Percentiles rank a stretch among this genome's conserved stretches.
These are phyloP conservation scores for Tylopilus sp. DNA, from an alignment of 768 basidiomycete genomes.

Conservation along the genomic window DNA sequence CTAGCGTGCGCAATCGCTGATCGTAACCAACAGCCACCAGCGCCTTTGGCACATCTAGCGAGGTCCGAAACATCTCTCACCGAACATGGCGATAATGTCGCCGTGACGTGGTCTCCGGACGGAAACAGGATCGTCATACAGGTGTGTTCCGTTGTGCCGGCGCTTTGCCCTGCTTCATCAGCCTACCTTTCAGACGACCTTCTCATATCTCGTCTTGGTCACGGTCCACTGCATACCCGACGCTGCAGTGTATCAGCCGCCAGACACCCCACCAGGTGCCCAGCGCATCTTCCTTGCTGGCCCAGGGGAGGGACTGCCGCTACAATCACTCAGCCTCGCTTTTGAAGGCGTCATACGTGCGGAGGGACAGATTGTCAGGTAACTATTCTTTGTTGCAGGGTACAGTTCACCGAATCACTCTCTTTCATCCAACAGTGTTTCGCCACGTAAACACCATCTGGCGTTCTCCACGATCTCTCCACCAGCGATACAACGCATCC, in stretches of 20 bases:
- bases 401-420: background rate
- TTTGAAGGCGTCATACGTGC: slow-evolving; percentile 82
- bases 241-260: slow-evolving; percentile 52
- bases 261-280: slow-evolving; percentile 44
- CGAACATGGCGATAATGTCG: slow-evolving; percentile 79
- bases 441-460: slow-evolving; percentile 66
- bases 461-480: slow-evolving; percentile 73
- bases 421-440: slow-evolving; percentile 48
- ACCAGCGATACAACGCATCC: slow-evolving; percentile 76
- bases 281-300: slow-evolving; percentile 73
- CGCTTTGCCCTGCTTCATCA: slow-evolving; percentile 1
- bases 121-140: slow-evolving; percentile 75
- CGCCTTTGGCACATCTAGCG: slow-evolving; percentile 66
- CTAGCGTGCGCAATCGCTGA: background rate
- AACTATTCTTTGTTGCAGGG: slow-evolving; percentile 2
- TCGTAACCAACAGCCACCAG: slow-evolving; percentile 52
- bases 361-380: slow-evolving; percentile 75
- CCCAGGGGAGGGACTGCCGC: slow-evolving; percentile 71
- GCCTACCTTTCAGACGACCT: slow-evolving; percentile 55
- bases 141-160: slow-evolving; percentile 40
- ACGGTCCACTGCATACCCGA: slow-evolving; percentile 56
- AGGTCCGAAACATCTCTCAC: slow-evolving; percentile 73
- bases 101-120: slow-evolving; percentile 81
- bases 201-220: slow-evolving; percentile 76
- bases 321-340: slow-evolving; percentile 64